A percentile compares a stretch with the other conserved stretches of the same genome.
phyloP scores from a whole-genome alignment of 2,329 filamentous ascomycete genomes.

The Paraphaeosphaeria minitans region DNA sequence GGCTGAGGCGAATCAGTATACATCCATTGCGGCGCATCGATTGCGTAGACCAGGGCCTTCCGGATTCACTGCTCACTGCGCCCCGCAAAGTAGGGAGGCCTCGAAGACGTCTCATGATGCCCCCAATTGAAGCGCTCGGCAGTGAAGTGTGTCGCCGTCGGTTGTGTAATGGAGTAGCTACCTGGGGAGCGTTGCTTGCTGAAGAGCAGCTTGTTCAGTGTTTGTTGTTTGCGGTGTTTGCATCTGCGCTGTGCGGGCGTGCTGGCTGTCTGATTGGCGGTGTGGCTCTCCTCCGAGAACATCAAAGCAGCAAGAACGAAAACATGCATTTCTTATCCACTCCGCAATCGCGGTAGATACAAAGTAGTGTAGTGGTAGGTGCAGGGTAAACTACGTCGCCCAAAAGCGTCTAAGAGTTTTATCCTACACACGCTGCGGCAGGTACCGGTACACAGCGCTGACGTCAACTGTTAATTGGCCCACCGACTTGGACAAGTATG shows the following conservation, averaged over 20 bases:
- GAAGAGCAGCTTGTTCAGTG: background rate
- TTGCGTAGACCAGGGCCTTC: background rate
- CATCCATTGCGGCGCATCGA: background rate
- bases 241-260: background rate
- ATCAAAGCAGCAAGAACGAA: background rate
- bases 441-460: too few species aligned
- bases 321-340: background rate
- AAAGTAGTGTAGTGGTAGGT: too few species aligned
- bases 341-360: background rate
- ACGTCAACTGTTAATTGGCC: background rate
- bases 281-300: background rate
- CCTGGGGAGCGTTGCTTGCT: background rate
- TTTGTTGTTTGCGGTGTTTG: background rate
- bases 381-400: too few species aligned
- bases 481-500: background rate
- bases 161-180: background rate
- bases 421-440: too few species aligned
- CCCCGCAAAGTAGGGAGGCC: background rate
- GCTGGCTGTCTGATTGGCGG: slow-evolving; percentile 1
- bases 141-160: background rate
- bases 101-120: background rate
- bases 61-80: background rate
- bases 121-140: background rate
- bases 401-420: too few species aligned
- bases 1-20: background rate